Evolutionary conservation across 345 rosid species (phyloP).

Genomic region (Toxicodendron radicans): DNA sequence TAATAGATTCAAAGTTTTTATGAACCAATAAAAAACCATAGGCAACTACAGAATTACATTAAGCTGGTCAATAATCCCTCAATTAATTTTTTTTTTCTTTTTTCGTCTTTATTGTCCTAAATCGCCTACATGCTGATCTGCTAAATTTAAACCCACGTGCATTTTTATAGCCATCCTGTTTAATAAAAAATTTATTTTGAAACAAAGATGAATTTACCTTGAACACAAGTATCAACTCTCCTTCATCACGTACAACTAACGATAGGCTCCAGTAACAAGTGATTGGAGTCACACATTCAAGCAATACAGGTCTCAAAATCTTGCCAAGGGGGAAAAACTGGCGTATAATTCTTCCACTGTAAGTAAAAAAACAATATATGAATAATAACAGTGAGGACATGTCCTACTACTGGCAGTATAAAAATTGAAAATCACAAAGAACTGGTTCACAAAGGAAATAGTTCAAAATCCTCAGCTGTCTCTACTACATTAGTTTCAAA

Average conservation of each 20-base stretch:
- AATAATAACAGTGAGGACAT: background rate
- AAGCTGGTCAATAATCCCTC: background rate
- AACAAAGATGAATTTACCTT: conserved; percentile 44
- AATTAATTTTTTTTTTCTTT: background rate
- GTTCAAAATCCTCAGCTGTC: background rate
- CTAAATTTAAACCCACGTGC: background rate
- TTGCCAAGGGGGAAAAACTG: conserved; percentile 70
- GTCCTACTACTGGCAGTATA: background rate
- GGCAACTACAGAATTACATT: background rate
- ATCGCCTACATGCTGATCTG: background rate
- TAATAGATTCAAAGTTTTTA: conserved; percentile 5
- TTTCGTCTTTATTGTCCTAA: background rate
- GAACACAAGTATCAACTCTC: conserved; percentile 62
- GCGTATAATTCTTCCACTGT: conserved; percentile 61
- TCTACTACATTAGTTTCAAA: background rate
- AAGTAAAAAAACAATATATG: conserved; percentile 17
- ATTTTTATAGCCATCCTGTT: background rate
- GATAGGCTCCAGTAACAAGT: conserved; percentile 91
- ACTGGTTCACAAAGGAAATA: background rate
- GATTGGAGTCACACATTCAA: conserved; percentile 73
- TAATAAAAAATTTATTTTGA: background rate
- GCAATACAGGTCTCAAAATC: conserved; percentile 77
- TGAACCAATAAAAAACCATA: background rate
- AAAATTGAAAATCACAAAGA: background rate
- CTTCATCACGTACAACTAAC: conserved; percentile 59